Base-by-base conservation (phyloP, 352 stramenopile genomes). In the Globisporangium spinosum region DNA sequence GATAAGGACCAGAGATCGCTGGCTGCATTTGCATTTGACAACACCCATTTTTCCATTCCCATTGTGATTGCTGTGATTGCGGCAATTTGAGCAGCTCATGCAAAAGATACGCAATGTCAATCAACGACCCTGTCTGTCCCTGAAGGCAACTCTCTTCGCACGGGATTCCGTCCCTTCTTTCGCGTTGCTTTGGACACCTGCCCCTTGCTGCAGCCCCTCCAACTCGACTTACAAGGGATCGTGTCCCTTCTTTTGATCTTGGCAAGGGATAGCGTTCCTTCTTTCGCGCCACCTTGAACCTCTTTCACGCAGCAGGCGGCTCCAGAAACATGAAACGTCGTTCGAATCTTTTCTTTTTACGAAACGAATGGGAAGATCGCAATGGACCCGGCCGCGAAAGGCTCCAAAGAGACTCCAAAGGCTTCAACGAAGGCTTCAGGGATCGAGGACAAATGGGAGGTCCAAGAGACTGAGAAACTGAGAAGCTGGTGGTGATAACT, bases 311-410 rank as follows among this genome's bases (percentile, higher is more conserved):
- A 57, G 32, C 13, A 57, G 8, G 51, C 51, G 49, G 49, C 49
- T n/a, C 22, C 22, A 57, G 23, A 57, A 57, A 57, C 51, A 57
- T 57, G 51, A 57, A 57, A 22, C 51, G 51, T 57, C 51, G 51
- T 34, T 57, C 22, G 22, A 34, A 57, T 34, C 51, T 34, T 56
- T 56, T 56, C 12, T 43, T n/a, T n/a, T 47, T 47, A n/a, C 40
- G 4, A n/a, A 47, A 32, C n/a, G 47, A n/a, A 12, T 25, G 10
- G 49, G 51, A 57, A 57, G 51, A 57, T 57, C 51, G 15, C 22
- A 57, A 57, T 34, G 12, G 51, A 23, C 15, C 55, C 6, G n/a
- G 27, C 5, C 0, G 25, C 51, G 22, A 47, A 47, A 47, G 40
- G 40, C 40, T 47, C 51, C 22, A 34, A 47, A 47, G 35, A 17